Conservation (phyloP, 176 grass and related monocot genomes). For the Cymbopogon citratus region DNA sequence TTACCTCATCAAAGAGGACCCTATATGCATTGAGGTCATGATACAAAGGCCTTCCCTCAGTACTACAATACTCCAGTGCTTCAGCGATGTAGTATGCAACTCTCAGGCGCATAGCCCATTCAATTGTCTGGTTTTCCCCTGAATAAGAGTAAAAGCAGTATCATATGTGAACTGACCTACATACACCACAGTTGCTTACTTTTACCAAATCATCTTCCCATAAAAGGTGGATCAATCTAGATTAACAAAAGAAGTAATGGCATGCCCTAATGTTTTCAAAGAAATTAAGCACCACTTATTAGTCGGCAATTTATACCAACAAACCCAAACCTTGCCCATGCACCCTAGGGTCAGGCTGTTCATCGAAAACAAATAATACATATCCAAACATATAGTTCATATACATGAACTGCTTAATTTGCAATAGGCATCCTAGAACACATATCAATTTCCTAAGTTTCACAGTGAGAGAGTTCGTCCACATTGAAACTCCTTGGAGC, state of each 20-base stretch:
- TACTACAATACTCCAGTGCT: slow-evolving; percentile 77
- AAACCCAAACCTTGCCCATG: background rate
- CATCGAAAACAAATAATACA: background rate
- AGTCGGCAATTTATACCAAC: background rate
- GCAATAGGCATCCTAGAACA: background rate
- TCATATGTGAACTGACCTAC: slow-evolving; percentile 18
- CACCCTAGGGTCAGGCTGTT: background rate
- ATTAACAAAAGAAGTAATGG: background rate
- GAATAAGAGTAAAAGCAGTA: slow-evolving; percentile 22
- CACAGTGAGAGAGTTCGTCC: background rate
- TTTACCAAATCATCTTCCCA: background rate
- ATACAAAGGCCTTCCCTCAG: slow-evolving; percentile 69
- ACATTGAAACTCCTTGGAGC: background rate
- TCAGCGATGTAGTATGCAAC: slow-evolving; percentile 88
- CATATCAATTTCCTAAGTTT: background rate
- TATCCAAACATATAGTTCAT: background rate
- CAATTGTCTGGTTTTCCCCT: slow-evolving; percentile 99
- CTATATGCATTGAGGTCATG: slow-evolving; percentile 96
- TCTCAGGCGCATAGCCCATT: slow-evolving; percentile 98
- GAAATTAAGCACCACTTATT: background rate
- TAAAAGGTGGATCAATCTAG: background rate
- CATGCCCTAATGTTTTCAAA: background rate
- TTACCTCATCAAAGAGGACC: slow-evolving; percentile 91
- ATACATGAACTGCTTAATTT: background rate
- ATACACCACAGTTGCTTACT: background rate